phyloP scores from a whole-genome alignment of 164 flowering plant genomes.

The Euptelea pleiosperma region DNA sequence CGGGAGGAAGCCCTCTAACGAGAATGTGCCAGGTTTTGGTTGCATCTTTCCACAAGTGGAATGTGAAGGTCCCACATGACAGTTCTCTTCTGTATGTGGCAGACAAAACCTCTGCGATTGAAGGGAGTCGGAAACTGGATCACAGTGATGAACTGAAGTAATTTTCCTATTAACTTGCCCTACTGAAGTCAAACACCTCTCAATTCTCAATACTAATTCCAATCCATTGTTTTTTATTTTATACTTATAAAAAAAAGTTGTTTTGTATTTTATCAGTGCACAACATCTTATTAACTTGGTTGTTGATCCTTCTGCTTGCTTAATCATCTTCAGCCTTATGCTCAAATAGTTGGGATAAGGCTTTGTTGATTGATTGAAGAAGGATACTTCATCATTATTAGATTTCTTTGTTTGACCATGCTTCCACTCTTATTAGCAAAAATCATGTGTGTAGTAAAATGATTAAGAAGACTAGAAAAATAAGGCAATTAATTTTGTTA shows the following conservation, averaged over 20 bases:
- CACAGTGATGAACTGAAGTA: constrained; percentile 77
- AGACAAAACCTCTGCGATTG: constrained; percentile 64
- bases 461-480: too few relatives aligned
- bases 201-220: background rate
- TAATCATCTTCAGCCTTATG: background rate
- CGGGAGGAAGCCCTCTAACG: constrained; percentile 86
- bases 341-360: background rate
- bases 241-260: background rate
- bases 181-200: background rate
- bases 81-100: constrained; percentile 60
- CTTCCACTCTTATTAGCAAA: background rate
- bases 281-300: background rate
- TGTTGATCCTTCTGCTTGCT: background rate
- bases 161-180: constrained; percentile 7
- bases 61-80: constrained; percentile 54
- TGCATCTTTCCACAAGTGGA: constrained; percentile 64
- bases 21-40: constrained; percentile 85
- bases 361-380: background rate
- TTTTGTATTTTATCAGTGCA: too few relatives aligned
- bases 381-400: background rate
- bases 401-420: background rate
- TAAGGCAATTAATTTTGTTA: too few relatives aligned
- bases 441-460: background rate
- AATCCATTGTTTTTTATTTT: background rate
- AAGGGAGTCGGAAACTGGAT: constrained; percentile 77